A percentile compares a stretch with the other conserved stretches of the same genome.
These are phyloP conservation scores for Sugiyamaella sp. DNA, from an alignment of 1,139 yeast genomes.

Conservation along the genomic window DNA sequence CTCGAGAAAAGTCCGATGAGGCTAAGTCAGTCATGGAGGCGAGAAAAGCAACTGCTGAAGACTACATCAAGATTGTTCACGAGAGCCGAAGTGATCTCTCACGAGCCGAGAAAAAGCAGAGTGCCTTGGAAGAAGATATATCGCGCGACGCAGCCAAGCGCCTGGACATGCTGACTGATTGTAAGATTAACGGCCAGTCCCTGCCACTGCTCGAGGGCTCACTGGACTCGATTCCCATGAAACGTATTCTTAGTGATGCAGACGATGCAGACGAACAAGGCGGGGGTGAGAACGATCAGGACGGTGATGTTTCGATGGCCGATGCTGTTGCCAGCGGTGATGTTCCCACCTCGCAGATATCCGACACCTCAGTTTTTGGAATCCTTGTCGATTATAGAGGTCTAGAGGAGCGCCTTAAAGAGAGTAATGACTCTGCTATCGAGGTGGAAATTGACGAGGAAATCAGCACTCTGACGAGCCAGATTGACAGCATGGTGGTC, in stretches of 20 bases:
- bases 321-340: slow-evolving; percentile 45
- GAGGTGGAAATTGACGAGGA: slow-evolving; percentile 49
- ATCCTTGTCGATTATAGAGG: slow-evolving; percentile 60
- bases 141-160: slow-evolving; percentile 62
- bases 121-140: slow-evolving; percentile 52
- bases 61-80: slow-evolving; percentile 16
- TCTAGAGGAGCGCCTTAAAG: slow-evolving; percentile 51
- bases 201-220: slow-evolving; percentile 68
- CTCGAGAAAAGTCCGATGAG: slow-evolving; percentile 47
- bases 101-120: slow-evolving; percentile 24
- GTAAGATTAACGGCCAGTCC: slow-evolving; percentile 71
- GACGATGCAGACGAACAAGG: slow-evolving; percentile 25
- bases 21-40: slow-evolving; percentile 28
- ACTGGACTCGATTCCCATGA: slow-evolving; percentile 54
- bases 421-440: slow-evolving; percentile 40
- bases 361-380: slow-evolving; percentile 39
- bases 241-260: slow-evolving; percentile 25
- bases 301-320: slow-evolving; percentile 23
- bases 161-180: slow-evolving; percentile 63
- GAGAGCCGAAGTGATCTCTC: slow-evolving; percentile 21
- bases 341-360: slow-evolving; percentile 10
- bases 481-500: slow-evolving; percentile 68
- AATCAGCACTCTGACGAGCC: slow-evolving; percentile 57
- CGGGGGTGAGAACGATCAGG: slow-evolving; percentile 27
- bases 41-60: slow-evolving; percentile 21